These are phyloP conservation scores for Nissolia schottii DNA, from an alignment of 306 rosid genomes.

Conservation along the genomic window DNA sequence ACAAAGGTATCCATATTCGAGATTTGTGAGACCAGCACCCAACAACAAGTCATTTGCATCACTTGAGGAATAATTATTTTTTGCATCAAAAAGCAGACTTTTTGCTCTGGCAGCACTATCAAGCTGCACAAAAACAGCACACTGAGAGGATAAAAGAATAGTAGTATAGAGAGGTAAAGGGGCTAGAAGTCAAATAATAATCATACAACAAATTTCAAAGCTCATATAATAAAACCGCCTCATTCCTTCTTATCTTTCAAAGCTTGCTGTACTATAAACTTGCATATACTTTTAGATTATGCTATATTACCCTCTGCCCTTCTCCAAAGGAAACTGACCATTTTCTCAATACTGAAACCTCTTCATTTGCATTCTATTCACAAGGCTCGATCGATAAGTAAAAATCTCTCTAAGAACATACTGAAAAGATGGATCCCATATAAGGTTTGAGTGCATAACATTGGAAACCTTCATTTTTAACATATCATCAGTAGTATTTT, in stretches of 20 bases:
- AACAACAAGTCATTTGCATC: slow-evolving; percentile 49
- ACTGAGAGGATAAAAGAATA: not conserved
- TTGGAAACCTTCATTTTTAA: slow-evolving; percentile 6
- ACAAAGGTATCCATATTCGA: slow-evolving; percentile 95
- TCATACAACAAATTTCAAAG: not conserved
- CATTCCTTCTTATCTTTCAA: not conserved
- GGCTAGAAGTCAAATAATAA: not conserved
- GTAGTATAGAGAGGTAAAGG: not conserved
- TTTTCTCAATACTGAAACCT: not conserved
- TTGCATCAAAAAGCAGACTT: slow-evolving; percentile 52
- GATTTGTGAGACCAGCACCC: slow-evolving; percentile 93
- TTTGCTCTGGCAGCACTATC: slow-evolving; percentile 93
- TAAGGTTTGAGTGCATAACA: not conserved
- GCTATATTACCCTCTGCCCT: not conserved
- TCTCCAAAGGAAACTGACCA: not conserved
- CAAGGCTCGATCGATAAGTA: not conserved
- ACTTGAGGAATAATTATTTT: slow-evolving; percentile 36
- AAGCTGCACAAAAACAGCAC: slow-evolving; percentile 47
- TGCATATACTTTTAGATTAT: not conserved
- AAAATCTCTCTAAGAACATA: not conserved
- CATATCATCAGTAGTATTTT: not conserved
- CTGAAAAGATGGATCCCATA: not conserved
- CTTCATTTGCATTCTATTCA: not conserved
- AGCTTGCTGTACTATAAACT: not conserved
- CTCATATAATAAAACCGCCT: not conserved